Evolutionary conservation across 2,329 filamentous ascomycete species (phyloP), one percentile per base, ranked within the genome.

Genomic region (Cadophora malorum): DNA sequence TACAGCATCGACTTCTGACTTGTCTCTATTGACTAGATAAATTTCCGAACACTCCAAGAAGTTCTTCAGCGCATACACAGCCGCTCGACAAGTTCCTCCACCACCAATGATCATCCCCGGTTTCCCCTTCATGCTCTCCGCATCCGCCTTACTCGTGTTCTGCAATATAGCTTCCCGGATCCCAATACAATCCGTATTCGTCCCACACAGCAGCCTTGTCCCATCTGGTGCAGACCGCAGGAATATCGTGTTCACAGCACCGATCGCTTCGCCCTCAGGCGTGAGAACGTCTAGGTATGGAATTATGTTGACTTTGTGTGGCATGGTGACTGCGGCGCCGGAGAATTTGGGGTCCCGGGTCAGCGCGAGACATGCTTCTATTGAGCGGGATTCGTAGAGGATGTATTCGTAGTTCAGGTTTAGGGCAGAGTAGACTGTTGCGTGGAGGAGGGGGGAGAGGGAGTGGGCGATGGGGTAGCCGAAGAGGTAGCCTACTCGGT

Each of bases 181-280:
- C 35, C 92, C 92, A 66, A 93, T 84, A 68, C 91, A 91, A 79
- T 96, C 92, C 4, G 92, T 95, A 81, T 96, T 95, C 53, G 91
- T 91, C 64, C 92, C 92, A 78, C 90, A 88, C 71, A 87, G 87
- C 16, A 73, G 52, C n/a, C 72, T 63, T 23, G 63, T 67, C 4
- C 72, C 71, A 9, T 63, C 52, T 1, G 68, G 77, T 59, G 83
- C 81, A 58, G 81, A 79, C 25, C 85, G 83, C 58, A 92, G 78
- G 81, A 91, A 94, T 63, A 95, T 85, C 0, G 92, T 96, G 82
- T 96, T 95, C 79, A 91, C 90, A 62, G 92, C 92, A 59, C 92
- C 91, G 25, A 94, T 90, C 45, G 90, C 88, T 61, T 85, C 84
- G 72, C 88, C 91, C 79, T 94, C 91, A 25, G 88, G 85, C 7